Base-by-base conservation (phyloP, 169 alveolate species). In the Cryptosporidium canis region DNA sequence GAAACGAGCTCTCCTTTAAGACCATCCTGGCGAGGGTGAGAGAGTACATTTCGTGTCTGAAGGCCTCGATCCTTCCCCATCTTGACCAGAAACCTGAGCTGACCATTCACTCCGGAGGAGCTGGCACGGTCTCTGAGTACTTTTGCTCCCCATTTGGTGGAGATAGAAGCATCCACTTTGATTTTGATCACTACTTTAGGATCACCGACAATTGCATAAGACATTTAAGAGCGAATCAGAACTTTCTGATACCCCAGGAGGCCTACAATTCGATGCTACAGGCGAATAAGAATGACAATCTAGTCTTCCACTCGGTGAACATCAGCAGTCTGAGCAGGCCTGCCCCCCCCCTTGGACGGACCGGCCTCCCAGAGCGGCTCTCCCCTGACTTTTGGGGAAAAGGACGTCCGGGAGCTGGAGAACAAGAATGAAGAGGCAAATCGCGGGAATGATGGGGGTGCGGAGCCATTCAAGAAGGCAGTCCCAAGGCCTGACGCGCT, bases 71-170 rank as follows among this genome's bases (percentile, higher is more conserved):
- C 37, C 84, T 94, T 56, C 94, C 95, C 16, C 85, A 83, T 67
- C 48, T 94, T 71, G 90, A 92, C 67, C 97, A 94, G 64, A 65
- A 61, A 68, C 92, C 94, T 2, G 96, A 94, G 83, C 90, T 85
- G 53, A 92, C 96, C 18, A 66, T 94, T 39, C 96, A 94, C 58
- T 95, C 96, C 41, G 94, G 95, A 8, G 93, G 94, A 8, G 90
- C 92, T 61, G 93, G 95, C 2, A 85, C 92, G n/a, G 67, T 83
- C 33, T 90, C 92, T 66, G 92, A 94, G 66, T 91, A 91, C 82
- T 93, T 94, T 61, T 63, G 92, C 21, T 83, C 93, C 37, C 94
- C 92, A 21, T 91, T 58, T 77, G 87, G 87, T 5, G 87, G 87
- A 4, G 72, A 77, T 11, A 39, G 31, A 77, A 58, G 43, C 27